Evolutionary conservation across 2,329 filamentous ascomycete species (phyloP).

Genomic region (Volutella citrinella): DNA sequence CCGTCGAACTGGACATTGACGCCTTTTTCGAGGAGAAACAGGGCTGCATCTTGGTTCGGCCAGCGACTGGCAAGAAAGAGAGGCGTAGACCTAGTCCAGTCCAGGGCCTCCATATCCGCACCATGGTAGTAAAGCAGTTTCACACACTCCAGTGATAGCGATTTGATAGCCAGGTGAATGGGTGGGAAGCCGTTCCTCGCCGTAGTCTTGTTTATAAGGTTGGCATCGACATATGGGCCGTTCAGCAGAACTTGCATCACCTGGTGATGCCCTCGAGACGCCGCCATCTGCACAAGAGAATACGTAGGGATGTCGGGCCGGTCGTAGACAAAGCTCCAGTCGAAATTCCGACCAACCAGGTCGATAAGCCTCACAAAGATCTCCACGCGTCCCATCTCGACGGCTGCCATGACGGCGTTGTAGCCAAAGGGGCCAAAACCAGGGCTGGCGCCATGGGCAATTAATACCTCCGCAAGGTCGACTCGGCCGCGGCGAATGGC

Average conservation of each 20-base stretch:
- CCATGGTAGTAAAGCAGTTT: constrained; percentile 10
- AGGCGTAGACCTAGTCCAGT: constrained; percentile 15
- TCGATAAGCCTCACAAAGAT: constrained; percentile 16
- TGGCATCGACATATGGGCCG: constrained; percentile 8
- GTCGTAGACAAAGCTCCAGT: constrained; percentile 13
- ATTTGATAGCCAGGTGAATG: constrained; percentile 17
- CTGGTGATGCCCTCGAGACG: constrained; percentile 11
- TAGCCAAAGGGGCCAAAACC: constrained; percentile 8
- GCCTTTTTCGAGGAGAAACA: not conserved
- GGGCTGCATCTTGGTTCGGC: not conserved
- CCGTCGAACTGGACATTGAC: not conserved
- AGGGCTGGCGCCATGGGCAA: constrained; percentile 17
- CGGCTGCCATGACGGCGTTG: constrained; percentile 13
- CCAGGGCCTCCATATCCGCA: constrained; percentile 13
- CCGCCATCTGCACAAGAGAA: constrained; percentile 22
- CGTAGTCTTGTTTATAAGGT: constrained; percentile 9
- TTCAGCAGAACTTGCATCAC: constrained; percentile 13
- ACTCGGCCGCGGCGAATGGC: constrained; percentile 8
- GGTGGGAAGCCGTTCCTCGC: constrained; percentile 12
- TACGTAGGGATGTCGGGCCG: constrained; percentile 7
- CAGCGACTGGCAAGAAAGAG: constrained; percentile 2
- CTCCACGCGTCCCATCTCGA: constrained; percentile 10
- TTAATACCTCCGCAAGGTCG: constrained; percentile 11
- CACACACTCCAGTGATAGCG: constrained; percentile 17
- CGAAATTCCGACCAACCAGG: constrained; percentile 6